A percentile compares a stretch with the other conserved stretches of the same genome.
Conservation (phyloP, 139 green algal genomes). For the Asterochloris sp. region DNA sequence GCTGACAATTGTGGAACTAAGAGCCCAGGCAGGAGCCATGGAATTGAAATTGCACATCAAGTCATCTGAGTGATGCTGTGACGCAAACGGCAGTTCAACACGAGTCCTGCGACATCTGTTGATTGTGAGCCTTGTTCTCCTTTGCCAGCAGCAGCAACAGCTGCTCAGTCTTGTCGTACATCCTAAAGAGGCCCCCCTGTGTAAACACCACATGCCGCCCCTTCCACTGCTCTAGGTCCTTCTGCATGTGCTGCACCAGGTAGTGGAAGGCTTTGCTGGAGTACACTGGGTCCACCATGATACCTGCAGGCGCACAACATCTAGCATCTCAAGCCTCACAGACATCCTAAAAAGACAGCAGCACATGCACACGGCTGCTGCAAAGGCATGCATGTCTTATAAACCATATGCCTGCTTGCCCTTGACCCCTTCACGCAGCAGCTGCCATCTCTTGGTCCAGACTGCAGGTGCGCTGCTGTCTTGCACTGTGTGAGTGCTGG, state of each 20-base stretch:
- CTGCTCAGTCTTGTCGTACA: conserved; percentile 87
- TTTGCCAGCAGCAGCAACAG: conserved; percentile 50
- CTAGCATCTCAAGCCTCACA: neutral
- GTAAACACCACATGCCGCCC: conserved; percentile 50
- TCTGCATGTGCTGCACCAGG: conserved; percentile 70
- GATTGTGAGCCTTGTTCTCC: conserved; percentile 6
- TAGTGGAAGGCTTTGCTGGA: conserved; percentile 80
- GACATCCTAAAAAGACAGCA: neutral
- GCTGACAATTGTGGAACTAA: no score
- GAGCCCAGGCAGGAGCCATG: no score
- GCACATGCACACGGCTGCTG: neutral
- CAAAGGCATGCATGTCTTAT: no score
- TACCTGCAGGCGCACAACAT: conserved; percentile 11
- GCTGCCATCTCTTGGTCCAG: no score
- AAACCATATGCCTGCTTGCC: no score
- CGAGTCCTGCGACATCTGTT: neutral
- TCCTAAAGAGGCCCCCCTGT: conserved; percentile 82
- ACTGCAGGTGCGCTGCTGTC: no score
- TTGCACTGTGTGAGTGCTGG: no score
- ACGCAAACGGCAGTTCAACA: no score
- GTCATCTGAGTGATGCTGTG: no score
- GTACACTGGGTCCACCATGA: conserved; percentile 88
- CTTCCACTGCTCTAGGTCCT: conserved; percentile 63
- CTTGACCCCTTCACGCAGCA: no score
- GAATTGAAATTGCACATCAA: no score